Base-by-base conservation (phyloP, 2,329 filamentous ascomycete species). In the Dothiorella sarmentorum region DNA sequence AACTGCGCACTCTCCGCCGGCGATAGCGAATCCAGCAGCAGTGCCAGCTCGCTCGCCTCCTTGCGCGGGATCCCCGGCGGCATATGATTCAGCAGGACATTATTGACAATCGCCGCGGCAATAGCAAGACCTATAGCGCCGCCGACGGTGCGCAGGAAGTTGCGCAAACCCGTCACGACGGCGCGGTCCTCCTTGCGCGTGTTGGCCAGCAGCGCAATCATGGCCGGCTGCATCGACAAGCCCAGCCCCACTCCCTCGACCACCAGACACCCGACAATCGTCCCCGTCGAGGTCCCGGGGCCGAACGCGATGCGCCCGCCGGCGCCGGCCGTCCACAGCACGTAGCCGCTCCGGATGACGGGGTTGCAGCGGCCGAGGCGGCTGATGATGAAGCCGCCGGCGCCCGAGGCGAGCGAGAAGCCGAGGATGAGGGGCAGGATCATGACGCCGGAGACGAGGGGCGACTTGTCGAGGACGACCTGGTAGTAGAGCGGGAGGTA, bases 401-500 rank as follows among this genome's bases (percentile, higher is more conserved):
- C 37, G 7, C 78, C 75, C 0, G 80, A 82, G 4, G 75, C 67
- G 1, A 73, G 61, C 1, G 76, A 68, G 67, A 85, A 80, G 6
- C 71, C 69, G 18, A 71, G 68, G 7, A 83, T 76, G 61, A 85
- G 71, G 0, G 81, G 77, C 5, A 81, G 71, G 3, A 77, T 78
- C 37, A 83, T 69, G 4, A 75, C 74, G 1, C 83, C 84, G 3
- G 83, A 83, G 11, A 72, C 69, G 15, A 80, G 65, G 0, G 78
- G 73, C 2, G 72, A 72, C 64, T 73, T 73, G 22, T 73, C 71
- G 24, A 78, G 75, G 3, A 78, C 81, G 60, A 85, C 85, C 62
- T 87, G 83, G 43, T 84, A 81, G 67, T 84, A 87, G 0, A 86
- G 71, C 1, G 84, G 84, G 4, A 87, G 67, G 64, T 83, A 87